Conservation (phyloP, 1,284 basidiomycete species). For the Golubevia sp. region DNA sequence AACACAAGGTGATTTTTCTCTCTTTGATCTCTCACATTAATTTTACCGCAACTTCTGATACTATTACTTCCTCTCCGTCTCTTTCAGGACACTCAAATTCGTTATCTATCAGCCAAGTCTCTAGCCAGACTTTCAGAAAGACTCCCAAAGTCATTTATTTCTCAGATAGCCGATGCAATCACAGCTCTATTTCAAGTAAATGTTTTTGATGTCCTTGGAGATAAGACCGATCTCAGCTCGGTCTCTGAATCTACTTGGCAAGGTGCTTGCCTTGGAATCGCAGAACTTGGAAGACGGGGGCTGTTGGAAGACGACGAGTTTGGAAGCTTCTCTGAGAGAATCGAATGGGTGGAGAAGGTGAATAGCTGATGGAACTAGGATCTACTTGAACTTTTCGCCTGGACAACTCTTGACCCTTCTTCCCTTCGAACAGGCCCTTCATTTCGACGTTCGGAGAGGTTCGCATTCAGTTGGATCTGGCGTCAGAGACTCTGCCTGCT, state of each 20-base stretch:
- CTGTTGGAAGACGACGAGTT: constrained; percentile 61
- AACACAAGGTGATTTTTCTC: constrained; percentile 73
- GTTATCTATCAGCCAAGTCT: constrained; percentile 93
- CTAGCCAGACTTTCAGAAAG: constrained; percentile 82
- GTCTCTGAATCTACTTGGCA: constrained; percentile 84
- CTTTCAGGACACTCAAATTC: constrained; percentile 84
- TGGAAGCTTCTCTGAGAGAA: constrained; percentile 14
- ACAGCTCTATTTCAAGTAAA: constrained; percentile 69
- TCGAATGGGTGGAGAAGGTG: constrained; percentile 33
- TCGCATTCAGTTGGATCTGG: constrained; percentile 90
- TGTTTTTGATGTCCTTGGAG: constrained; percentile 70
- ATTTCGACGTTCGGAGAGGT: constrained; percentile 88
- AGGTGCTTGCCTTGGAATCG: constrained; percentile 87
- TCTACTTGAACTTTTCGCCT: not conserved
- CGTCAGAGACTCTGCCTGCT: constrained; percentile 91
- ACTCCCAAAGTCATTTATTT: constrained; percentile 74
- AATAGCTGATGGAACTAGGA: constrained; percentile 1
- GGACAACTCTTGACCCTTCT: too few species aligned
- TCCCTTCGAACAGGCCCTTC: constrained; percentile 71
- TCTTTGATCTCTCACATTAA: not conserved
- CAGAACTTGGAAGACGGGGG: constrained; percentile 84
- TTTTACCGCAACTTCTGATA: too few species aligned
- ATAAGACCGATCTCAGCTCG: constrained; percentile 70
- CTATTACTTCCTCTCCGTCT: constrained; percentile 5
- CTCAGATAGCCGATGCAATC: constrained; percentile 80